Conservation (phyloP, 176 grass and related monocot species). For the Panicum miliaceum region DNA sequence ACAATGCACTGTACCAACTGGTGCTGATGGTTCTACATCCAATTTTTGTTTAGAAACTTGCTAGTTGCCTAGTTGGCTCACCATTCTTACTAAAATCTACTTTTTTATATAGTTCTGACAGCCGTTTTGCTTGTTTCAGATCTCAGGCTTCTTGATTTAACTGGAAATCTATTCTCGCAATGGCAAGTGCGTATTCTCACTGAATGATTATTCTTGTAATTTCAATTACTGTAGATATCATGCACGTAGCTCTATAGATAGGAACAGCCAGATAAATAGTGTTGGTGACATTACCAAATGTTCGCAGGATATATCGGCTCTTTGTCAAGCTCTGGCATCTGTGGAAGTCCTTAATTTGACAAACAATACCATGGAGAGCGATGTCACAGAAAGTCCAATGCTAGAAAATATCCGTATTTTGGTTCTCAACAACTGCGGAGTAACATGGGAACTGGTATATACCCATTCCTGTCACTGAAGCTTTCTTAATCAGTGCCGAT, state of each 20-base stretch:
- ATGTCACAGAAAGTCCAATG: slow-evolving; percentile 51
- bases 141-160: slow-evolving; percentile 89
- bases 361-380: slow-evolving; percentile 77
- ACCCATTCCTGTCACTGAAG: background rate
- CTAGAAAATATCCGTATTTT: slow-evolving; percentile 64
- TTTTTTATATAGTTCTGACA: background rate
- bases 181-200: slow-evolving; percentile 70
- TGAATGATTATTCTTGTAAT: background rate
- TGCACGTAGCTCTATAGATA: background rate
- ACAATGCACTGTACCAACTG: background rate
- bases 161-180: slow-evolving; percentile 83
- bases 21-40: background rate
- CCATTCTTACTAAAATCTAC: background rate
- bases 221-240: background rate
- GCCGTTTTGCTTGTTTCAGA: slow-evolving; percentile 63
- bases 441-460: slow-evolving; percentile 84
- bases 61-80: background rate
- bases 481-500: slow-evolving; percentile 10
- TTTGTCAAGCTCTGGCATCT: slow-evolving; percentile 78
- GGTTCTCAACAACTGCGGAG: slow-evolving; percentile 80
- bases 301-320: slow-evolving; percentile 63
- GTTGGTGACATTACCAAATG: background rate
- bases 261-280: background rate
- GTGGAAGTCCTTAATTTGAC: slow-evolving; percentile 92
- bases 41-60: background rate